These are phyloP conservation scores for Alternaria angustiovoidea DNA, from an alignment of 2,329 filamentous ascomycete genomes.

Conservation along the genomic window DNA sequence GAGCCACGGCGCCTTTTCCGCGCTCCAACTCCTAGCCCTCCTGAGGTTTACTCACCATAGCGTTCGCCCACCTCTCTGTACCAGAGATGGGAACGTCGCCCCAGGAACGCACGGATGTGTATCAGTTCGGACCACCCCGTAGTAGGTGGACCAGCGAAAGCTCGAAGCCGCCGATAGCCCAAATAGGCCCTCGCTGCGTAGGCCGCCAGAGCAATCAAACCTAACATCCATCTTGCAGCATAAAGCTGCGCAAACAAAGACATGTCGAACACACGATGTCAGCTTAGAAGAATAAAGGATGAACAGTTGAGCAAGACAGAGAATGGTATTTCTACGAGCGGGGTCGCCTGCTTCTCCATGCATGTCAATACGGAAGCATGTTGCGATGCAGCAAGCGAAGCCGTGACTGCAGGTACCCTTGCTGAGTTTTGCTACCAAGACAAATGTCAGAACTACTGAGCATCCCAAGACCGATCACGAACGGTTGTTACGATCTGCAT, in stretches of 20 bases:
- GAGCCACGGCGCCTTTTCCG: background rate
- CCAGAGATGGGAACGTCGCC: too few relatives aligned
- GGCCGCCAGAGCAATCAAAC: slow-evolving; percentile 2
- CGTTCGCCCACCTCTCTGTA: slow-evolving; percentile 26
- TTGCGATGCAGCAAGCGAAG: background rate
- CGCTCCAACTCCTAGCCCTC: background rate
- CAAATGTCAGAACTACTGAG: background rate
- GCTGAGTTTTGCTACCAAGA: background rate
- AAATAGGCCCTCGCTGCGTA: slow-evolving; percentile 23
- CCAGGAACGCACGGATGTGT: slow-evolving; percentile 19
- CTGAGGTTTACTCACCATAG: slow-evolving; percentile 29
- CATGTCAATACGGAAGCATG: background rate
- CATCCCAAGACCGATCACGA: too few relatives aligned
- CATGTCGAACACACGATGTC: slow-evolving; percentile 4
- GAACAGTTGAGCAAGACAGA: background rate
- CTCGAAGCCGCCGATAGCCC: slow-evolving; percentile 25
- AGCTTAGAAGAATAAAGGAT: background rate
- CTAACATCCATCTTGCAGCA: slow-evolving; percentile 17
- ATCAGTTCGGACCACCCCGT: slow-evolving; percentile 35
- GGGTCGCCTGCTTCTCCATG: background rate
- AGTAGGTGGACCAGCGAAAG: slow-evolving; percentile 32
- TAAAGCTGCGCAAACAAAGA: slow-evolving; percentile 18
- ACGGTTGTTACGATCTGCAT: too few relatives aligned
- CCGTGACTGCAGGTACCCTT: background rate
- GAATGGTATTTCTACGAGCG: background rate